Base-by-base conservation (phyloP, 768 basidiomycete genomes). In the Lentinula edodes region DNA sequence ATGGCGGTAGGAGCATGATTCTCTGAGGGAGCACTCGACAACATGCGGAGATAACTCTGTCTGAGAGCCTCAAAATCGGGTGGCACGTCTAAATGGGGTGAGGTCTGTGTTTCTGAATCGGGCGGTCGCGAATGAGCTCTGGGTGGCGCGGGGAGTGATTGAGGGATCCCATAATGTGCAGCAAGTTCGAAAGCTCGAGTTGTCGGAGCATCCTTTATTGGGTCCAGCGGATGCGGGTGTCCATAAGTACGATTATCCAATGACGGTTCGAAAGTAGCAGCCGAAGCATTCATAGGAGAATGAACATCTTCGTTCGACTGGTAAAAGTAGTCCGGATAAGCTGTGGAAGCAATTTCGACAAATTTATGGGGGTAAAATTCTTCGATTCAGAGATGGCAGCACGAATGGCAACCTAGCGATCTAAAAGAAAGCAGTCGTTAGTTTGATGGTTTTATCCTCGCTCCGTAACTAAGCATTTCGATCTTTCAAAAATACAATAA, bases 81-180 rank as follows among this genome's bases (percentile, higher is more conserved):
- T 57, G 75, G 58, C 59, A 74, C 52, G 13, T 23, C 57, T 58
- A 71, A 58, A 39, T 67, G 69, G 61, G 74, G 67, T 67, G 75
- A 69, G 64, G 73, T 58, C 64, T 77, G 69, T 61, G 81, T 78
- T 65, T 77, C 78, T 70, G 84, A 2, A 1, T 43, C 18, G 9
- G 46, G 46, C 20, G 55, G 39, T 20, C 55, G 38, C 6, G 16
- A 20, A 28, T 41, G 43, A 15, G 55, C 23, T 58, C 83, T 80
- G 63, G 89, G 89, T 60, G 84, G 83, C 58, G 83, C 84, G 45
- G 90, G 90, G 48, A 91, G 73, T 64, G 78, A 81, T 65, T 85
- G 82, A 62, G 90, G 90, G 70, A 91, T 85, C 74, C 89, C 89
- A 89, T 90, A 85, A 62, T 90, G 89, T 69, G 85, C 79, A 68